These are phyloP conservation scores for Fusarium sambucinum DNA, from an alignment of 2,329 filamentous ascomycete genomes.

Conservation along the genomic window DNA sequence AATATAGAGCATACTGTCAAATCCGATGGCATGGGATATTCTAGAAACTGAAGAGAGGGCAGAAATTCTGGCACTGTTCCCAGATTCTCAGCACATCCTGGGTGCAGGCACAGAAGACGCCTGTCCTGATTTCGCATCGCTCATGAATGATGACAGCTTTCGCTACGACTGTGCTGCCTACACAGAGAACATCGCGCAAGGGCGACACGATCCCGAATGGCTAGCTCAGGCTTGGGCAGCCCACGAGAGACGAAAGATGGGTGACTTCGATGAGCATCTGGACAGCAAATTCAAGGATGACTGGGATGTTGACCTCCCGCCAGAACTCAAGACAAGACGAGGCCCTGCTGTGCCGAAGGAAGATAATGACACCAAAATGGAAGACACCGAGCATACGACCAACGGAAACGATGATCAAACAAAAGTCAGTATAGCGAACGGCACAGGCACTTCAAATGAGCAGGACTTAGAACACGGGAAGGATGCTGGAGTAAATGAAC, in stretches of 20 bases:
- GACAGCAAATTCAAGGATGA: conserved; percentile 59
- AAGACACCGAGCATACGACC: conserved; percentile 7
- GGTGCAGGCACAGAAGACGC: conserved; percentile 52
- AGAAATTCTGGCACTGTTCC: conserved; percentile 56
- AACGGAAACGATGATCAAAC: neutral
- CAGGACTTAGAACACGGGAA: neutral
- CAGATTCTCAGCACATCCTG: conserved; percentile 55
- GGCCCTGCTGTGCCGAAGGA: neutral
- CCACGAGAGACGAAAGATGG: conserved; percentile 61
- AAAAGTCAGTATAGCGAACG: conserved; percentile 13
- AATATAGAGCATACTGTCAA: conserved; percentile 53
- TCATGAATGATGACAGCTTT: conserved; percentile 62
- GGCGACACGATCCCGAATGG: conserved; percentile 66
- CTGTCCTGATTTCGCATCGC: conserved; percentile 57
- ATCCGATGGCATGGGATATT: conserved; percentile 55
- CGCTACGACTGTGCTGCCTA: conserved; percentile 61
- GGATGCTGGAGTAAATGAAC: conserved; percentile 1
- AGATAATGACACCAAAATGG: conserved; percentile 31
- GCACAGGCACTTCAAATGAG: neutral
- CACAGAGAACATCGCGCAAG: conserved; percentile 59
- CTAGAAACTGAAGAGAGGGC: conserved; percentile 52
- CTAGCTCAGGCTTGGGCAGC: conserved; percentile 65
- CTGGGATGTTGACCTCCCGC: conserved; percentile 60
- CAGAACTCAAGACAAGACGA: conserved; percentile 46
- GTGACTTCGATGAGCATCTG: conserved; percentile 64